These are phyloP conservation scores for Arachis hypogaea DNA, from an alignment of 306 rosid genomes.

Conservation along the genomic window DNA sequence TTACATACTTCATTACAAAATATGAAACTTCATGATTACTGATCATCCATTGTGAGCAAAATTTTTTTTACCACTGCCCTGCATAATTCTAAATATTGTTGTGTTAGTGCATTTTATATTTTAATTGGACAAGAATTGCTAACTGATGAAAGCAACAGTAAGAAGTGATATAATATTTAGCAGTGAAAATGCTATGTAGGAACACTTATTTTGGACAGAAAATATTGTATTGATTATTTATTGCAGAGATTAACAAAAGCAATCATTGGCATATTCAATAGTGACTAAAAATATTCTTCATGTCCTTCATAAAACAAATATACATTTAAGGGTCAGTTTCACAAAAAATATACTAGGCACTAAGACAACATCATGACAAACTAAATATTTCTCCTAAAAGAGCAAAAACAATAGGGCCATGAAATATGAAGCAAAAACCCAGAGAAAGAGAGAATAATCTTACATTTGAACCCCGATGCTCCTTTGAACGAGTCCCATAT, in stretches of 20 bases:
- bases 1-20: no score
- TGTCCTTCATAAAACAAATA: background rate
- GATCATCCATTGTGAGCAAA: no score
- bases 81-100: no score
- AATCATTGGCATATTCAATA: background rate
- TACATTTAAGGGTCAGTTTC: background rate
- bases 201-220: no score
- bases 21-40: no score
- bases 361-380: conserved; percentile 3
- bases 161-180: conserved; percentile 1
- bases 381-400: background rate
- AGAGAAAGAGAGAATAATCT: conserved; percentile 35
- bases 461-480: conserved; percentile 52
- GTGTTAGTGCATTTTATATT: background rate
- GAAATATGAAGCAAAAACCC: background rate
- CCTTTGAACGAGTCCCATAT: conserved; percentile 43
- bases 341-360: background rate
- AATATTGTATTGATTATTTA: conserved; percentile 10
- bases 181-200: no score
- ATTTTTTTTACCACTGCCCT: no score
- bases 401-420: conserved; percentile 13
- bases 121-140: conserved; percentile 14
- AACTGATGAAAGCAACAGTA: conserved; percentile 4
- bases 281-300: no score
- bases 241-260: background rate